Evolutionary conservation across 2,329 filamentous ascomycete genomes (phyloP).

Genomic region (Sporothrix mexicana): DNA sequence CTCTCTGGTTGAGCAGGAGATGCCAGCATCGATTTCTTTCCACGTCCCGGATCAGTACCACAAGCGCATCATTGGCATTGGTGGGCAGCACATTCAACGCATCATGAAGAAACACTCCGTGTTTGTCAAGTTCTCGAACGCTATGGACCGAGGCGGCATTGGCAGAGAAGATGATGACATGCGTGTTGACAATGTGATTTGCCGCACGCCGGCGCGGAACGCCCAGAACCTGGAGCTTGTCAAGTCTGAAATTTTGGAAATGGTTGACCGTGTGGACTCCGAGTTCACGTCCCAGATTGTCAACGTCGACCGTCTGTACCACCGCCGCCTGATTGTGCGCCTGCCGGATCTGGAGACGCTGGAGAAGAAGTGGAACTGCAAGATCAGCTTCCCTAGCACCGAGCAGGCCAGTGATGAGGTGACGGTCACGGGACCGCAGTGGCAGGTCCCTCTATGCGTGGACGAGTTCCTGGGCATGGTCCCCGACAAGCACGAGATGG

Average conservation of each 20-base stretch:
- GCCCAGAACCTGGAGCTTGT: constrained; percentile 95
- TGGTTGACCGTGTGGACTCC: constrained; percentile 97
- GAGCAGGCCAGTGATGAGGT: constrained; percentile 97
- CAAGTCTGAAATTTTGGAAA: constrained; percentile 98
- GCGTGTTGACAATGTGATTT: constrained; percentile 99
- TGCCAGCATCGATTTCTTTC: constrained; percentile 98
- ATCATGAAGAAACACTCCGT: constrained; percentile 99
- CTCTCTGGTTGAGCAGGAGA: constrained; percentile 94
- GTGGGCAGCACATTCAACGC: constrained; percentile 96
- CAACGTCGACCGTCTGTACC: constrained; percentile 91
- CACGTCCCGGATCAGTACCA: constrained; percentile 99
- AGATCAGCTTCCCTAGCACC: constrained; percentile 96
- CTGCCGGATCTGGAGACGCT: constrained; percentile 90
- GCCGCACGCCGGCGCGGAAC: constrained; percentile 94
- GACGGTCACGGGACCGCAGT: constrained; percentile 93
- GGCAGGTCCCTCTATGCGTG: constrained; percentile 95
- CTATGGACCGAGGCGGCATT: constrained; percentile 92
- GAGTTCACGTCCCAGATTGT: constrained; percentile 96
- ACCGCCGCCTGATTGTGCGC: constrained; percentile 88
- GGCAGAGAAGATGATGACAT: constrained; percentile 97
- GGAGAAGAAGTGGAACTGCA: constrained; percentile 99
- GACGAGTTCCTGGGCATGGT: constrained; percentile 98
- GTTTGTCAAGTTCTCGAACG: constrained; percentile 99
- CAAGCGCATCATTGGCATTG: constrained; percentile 98
- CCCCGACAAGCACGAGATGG: constrained; percentile 90